These are phyloP conservation scores for Aspergillus fijiensis DNA, from an alignment of 2,329 filamentous ascomycete species.

Conservation along the genomic window DNA sequence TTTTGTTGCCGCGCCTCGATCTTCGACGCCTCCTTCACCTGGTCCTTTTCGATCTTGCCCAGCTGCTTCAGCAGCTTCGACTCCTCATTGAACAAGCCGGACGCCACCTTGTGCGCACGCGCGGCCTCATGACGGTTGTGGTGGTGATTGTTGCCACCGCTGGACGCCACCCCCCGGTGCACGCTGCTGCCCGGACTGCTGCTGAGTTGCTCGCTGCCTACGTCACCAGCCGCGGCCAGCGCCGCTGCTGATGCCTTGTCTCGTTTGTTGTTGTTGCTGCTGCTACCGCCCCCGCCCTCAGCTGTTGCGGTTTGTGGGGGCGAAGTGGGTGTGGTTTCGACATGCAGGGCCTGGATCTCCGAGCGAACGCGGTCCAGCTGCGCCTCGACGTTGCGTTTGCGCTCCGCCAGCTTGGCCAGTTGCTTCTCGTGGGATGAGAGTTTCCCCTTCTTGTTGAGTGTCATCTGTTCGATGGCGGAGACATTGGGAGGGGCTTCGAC, in stretches of 20 bases:
- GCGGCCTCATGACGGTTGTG: constrained; percentile 20
- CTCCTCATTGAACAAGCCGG: constrained; percentile 33
- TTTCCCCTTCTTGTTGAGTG: constrained; percentile 31
- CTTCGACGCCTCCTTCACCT: constrained; percentile 43
- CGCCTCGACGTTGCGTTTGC: constrained; percentile 40
- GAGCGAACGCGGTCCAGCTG: constrained; percentile 38
- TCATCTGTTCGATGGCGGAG: constrained; percentile 25
- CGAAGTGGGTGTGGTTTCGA: neutral
- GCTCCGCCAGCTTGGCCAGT: constrained; percentile 43
- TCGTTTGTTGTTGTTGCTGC: constrained; percentile 10
- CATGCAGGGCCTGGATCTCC: constrained; percentile 33
- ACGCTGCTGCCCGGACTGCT: constrained; percentile 16
- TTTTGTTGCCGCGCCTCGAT: constrained; percentile 40
- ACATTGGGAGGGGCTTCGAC: constrained; percentile 23
- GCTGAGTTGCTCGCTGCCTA: constrained; percentile 20
- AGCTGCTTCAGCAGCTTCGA: constrained; percentile 40
- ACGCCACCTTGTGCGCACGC: constrained; percentile 30
- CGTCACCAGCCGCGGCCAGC: constrained; percentile 17
- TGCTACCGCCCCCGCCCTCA: too few species aligned
- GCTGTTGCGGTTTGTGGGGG: too few species aligned
- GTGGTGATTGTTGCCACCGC: constrained; percentile 13
- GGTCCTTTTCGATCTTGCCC: constrained; percentile 43
- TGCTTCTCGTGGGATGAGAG: constrained; percentile 43
- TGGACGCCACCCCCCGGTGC: neutral
- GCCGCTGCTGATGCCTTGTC: constrained; percentile 13